Base-by-base conservation (phyloP, 2,329 filamentous ascomycete genomes). In the Aspergillus sp. region DNA sequence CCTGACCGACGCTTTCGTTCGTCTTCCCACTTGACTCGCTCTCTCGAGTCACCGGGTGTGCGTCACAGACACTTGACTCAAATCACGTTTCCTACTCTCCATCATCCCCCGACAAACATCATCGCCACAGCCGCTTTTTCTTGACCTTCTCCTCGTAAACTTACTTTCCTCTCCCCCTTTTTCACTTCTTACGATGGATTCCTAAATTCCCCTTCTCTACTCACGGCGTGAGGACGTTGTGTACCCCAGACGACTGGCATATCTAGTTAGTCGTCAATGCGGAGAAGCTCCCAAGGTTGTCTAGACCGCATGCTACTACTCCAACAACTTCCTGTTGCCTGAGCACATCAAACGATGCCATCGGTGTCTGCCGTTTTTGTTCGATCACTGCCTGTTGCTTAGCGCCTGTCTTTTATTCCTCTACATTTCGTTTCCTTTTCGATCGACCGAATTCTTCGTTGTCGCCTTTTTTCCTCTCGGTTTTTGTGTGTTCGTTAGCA, bases 31-130 rank as follows among this genome's bases (percentile, higher is more conserved):
- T 57, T 59, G 57, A 62, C 46, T 50, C 51, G 42, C 19, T 19
- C 19, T 19, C 19, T 61, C 62, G 62, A 69, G 66, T 69, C 66
- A 69, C 62, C 62, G 59, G 62, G 59, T 60, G 57, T 69, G 66
- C 66, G 66, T 69, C 66, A 69, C 66, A 62, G 57, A 59, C 53
- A 47, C 48, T 53, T 39, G 47, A 42, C 36, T 19, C 19, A 38
- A 38, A 27, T 38, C 36, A 38, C 36, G 35, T 45, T 43, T 45
- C 38, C 46, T 49, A 46, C 47, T 49, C 46, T 47, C 37, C 41
- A 40, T 48, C 47, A 47, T 50, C 46, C 45, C 47, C 19, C 19
- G 19, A 19, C 19, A 19, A 19, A 19, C 19, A 19, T 45, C 33
- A 48, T 48, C 47, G 35, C 42, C 41, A 49, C 46, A 45, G 41